phyloP scores from a whole-genome alignment of 2,329 filamentous ascomycete species.

The Sporothrix pallida region DNA sequence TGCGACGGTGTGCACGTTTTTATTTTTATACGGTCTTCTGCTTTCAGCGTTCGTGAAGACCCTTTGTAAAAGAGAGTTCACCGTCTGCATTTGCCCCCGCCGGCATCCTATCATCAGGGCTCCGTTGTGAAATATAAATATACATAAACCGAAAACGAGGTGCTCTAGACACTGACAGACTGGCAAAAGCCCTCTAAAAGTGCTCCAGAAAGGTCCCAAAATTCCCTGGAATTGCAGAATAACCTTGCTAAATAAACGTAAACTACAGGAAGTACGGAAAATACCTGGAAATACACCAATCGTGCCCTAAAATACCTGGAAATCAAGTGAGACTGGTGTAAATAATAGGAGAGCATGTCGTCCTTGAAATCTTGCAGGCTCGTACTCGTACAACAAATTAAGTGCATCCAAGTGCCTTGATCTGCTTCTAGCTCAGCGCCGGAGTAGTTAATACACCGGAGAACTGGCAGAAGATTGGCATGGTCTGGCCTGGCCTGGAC shows the following conservation, averaged over 20 bases:
- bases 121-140: slow-evolving; percentile 14
- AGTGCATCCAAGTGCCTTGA: no score
- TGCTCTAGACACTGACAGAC: neutral
- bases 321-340: neutral
- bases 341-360: neutral
- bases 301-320: neutral
- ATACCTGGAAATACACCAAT: no score
- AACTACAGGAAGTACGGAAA: no score
- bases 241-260: no score
- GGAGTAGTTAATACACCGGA: neutral
- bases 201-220: neutral
- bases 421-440: neutral
- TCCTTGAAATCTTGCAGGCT: no score
- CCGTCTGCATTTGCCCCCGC: neutral
- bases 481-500: no score
- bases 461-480: no score
- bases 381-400: no score
- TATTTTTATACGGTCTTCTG: no score
- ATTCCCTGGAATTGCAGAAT: neutral
- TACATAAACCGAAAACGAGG: neutral
- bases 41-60: no score
- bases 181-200: neutral
- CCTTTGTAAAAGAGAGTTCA: neutral
- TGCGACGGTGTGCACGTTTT: neutral
- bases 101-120: neutral